Evolutionary conservation across 2,329 filamentous ascomycete genomes (phyloP).

Genomic region (Balansia obtecta): DNA sequence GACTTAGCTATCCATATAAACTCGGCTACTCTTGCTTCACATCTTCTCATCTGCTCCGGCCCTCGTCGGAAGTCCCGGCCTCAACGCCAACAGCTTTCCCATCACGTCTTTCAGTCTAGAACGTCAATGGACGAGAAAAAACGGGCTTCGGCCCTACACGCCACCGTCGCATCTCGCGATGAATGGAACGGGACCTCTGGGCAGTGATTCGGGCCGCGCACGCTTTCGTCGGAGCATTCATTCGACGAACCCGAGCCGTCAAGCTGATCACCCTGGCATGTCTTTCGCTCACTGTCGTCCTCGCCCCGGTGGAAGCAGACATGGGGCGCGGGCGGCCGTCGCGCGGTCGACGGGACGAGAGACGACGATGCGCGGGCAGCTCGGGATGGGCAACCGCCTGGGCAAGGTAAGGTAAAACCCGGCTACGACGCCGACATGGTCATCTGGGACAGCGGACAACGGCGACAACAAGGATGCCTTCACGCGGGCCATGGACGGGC

Average conservation of each 20-base stretch:
- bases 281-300: constrained; percentile 38
- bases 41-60: no score
- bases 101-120: no score
- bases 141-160: constrained; percentile 33
- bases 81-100: no score
- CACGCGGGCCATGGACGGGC: constrained; percentile 45
- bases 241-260: constrained; percentile 32
- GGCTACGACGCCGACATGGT: constrained; percentile 50
- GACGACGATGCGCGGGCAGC: no score
- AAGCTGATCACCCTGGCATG: constrained; percentile 32
- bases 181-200: background rate
- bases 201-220: constrained; percentile 3
- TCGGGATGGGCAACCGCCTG: constrained; percentile 44
- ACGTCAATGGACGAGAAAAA: constrained; percentile 32
- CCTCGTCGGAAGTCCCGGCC: no score
- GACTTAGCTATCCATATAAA: no score
- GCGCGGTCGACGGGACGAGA: no score
- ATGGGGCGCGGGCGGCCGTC: constrained; percentile 14
- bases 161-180: constrained; percentile 15
- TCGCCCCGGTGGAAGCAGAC: constrained; percentile 38
- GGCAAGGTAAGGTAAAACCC: constrained; percentile 49
- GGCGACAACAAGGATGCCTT: constrained; percentile 34
- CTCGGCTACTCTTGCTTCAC: no score
- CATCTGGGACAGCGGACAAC: constrained; percentile 48
- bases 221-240: constrained; percentile 19